Evolutionary conservation across 2,329 filamentous ascomycete genomes (phyloP), one percentile per base, ranked within the genome.

Genomic region (Cytospora paraplurivora): DNA sequence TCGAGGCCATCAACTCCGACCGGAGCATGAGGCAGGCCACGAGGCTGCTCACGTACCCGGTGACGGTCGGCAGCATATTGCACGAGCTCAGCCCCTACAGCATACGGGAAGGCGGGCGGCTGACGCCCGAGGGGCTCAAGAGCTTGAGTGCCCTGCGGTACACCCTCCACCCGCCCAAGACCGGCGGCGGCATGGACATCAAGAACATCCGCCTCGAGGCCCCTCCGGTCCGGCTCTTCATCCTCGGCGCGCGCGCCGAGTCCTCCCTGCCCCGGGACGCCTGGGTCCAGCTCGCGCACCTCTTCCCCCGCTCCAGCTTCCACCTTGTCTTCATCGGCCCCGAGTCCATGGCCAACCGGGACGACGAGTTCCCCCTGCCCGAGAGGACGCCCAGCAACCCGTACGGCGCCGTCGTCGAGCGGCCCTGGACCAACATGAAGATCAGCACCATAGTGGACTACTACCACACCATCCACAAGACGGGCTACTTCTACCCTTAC

Each of bases 371-470:
- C 73, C 95, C 95, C 1, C 83, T 98, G 1, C 95, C 96, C 1
- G 85, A 91, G 69, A 88, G 93, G 62, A 97, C 92, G 1, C 81
- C 93, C 0, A 79, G 81, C 11, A 99, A 99, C 73, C 95, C 95
- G 0, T 99, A 93, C 70, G 95, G 95, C 50, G 92, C 91, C n/a
- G 84, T 99, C 59, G 86, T 97, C 15, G 96, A 99, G 78, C 88
- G 94, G 59, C 84, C 99, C 10, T 92, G 90, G 73, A 88, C 90
- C 62, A 89, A 90, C 69, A 88, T 98, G 86, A 99, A 99, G 81
- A 96, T 99, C 72, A 95, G 90, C 75, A 99, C 96, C 0, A 97
- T 93, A 72, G 94, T 98, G 58, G 95, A 99, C 71, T 97, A 99
- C 79, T 99, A 96, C 80, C 94, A 99, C 77, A 98, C 92, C 2